Percentiles rank a stretch among this genome's conserved stretches.
Evolutionary conservation across 768 basidiomycete genomes (phyloP).

Genomic region (Chiua virens): DNA sequence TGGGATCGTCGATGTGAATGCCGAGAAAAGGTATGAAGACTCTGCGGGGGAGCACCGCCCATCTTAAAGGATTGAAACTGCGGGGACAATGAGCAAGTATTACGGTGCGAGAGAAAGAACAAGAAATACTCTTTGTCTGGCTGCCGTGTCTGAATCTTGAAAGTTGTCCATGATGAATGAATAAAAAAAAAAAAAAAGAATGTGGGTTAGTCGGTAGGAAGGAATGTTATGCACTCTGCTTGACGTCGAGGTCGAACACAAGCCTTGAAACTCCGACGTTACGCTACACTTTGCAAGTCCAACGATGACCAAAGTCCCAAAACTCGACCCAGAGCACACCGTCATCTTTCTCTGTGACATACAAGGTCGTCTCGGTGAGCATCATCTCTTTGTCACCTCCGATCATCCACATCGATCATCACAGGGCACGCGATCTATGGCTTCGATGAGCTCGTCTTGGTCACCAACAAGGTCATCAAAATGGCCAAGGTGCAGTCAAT

Average conservation of each 20-base stretch:
- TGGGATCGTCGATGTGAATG: conserved; percentile 47
- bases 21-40: conserved; percentile 36
- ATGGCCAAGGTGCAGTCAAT: conserved; percentile 58
- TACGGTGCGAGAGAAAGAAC: background rate
- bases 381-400: background rate
- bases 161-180: conserved; percentile 39
- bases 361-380: conserved; percentile 71
- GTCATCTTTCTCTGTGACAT: conserved; percentile 85
- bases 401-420: conserved; percentile 14
- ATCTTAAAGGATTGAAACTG: conserved; percentile 78
- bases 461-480: conserved; percentile 74
- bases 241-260: conserved; percentile 7
- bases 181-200: conserved; percentile 20
- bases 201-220: conserved; percentile 16
- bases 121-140: conserved; percentile 42
- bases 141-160: conserved; percentile 34
- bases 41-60: conserved; percentile 43
- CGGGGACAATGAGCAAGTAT: background rate
- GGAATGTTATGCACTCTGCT: conserved; percentile 32
- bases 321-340: conserved; percentile 39
- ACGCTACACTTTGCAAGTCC: no score
- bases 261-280: conserved; percentile 28
- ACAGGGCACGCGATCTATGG: conserved; percentile 59
- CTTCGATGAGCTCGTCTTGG: conserved; percentile 68
- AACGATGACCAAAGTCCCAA: conserved; percentile 30